Evolutionary conservation across 805 yeast species (phyloP).

Genomic region (Jamesozyma lodderae): DNA sequence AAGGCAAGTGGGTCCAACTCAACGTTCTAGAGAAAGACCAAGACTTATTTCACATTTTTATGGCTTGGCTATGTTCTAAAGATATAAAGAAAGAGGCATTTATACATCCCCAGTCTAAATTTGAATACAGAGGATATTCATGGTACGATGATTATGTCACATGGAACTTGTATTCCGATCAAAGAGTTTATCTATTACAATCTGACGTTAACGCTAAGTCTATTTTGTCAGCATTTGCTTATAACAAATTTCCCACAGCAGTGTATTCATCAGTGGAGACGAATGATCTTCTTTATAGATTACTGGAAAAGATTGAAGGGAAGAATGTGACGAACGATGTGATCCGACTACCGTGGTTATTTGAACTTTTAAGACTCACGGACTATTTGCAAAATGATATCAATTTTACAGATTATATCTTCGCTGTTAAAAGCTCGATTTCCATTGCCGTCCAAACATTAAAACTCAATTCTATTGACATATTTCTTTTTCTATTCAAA

Average conservation of each 20-base stretch:
- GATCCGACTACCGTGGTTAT: slow-evolving; percentile 10
- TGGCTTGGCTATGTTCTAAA: slow-evolving; percentile 37
- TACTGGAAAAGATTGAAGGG: slow-evolving; percentile 9
- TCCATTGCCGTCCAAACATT: slow-evolving; percentile 1
- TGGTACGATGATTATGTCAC: slow-evolving; percentile 5
- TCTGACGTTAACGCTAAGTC: background rate
- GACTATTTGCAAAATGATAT: slow-evolving; percentile 11
- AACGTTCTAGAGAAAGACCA: slow-evolving; percentile 8
- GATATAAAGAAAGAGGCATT: no score
- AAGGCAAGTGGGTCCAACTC: slow-evolving; percentile 37
- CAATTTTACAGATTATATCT: slow-evolving; percentile 7
- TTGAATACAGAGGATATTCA: background rate
- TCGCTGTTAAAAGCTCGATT: slow-evolving; percentile 8
- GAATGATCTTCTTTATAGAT: slow-evolving; percentile 6
- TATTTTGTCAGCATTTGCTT: background rate
- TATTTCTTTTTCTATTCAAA: background rate
- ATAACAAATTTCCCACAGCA: background rate
- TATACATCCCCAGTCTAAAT: no score
- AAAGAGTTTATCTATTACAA: slow-evolving; percentile 13
- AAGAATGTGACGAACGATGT: background rate
- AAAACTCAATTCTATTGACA: background rate
- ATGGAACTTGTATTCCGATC: slow-evolving; percentile 10
- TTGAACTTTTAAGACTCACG: slow-evolving; percentile 10
- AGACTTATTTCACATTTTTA: slow-evolving; percentile 27
- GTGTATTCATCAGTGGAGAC: background rate